Evolutionary conservation across 2,329 filamentous ascomycete genomes (phyloP), one percentile per base, ranked within the genome.

Genomic region (Apiospora kogelbergensis): DNA sequence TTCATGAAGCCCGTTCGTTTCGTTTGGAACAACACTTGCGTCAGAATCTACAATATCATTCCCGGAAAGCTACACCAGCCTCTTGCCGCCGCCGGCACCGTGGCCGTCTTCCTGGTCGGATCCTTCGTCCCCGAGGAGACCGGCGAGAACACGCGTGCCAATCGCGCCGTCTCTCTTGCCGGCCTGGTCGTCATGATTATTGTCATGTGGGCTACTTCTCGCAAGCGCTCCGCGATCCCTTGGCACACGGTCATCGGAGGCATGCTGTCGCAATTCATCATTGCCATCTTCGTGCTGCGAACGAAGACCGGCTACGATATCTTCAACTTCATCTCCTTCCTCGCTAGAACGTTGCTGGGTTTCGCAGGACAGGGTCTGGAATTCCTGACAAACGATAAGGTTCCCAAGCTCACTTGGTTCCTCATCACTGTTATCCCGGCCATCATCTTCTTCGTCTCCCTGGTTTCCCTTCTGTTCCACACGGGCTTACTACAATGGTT

Each of bases 381-480:
- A 0, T 98, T 97, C 83, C 80, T 98, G 74, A 91, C 90, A 0
- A 82, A 83, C 17, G 67, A 74, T 0, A 78, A 80, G 9, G 83
- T 84, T 6, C 77, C 83, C 3, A 44, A 80, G 3, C 76, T 85
- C 0, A 73, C 75, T 4, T 94, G 87, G 87, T 97, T 97, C 87
- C 85, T 97, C 72, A 85, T 91, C 65, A 84, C 86, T 65, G 94
- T 97, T 71, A 86, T 97, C n/a, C 94, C 95, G 0, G 90, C 95
- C 75, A 97, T 98, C 81, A 93, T 97, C 83, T 98, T 97, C 89
- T 97, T 98, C 88, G 92, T 97, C 69, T 90, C 94, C 1, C 85
- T 97, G n/a, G 93, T 97, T 33, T 93, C 97, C 81, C 88, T 97
- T 17, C 81, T 97, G 57, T 97, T 93, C 84, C 92, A 95, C 84